Conservation (phyloP, 23 red algal species). For the Agarophyton chilense region DNA sequence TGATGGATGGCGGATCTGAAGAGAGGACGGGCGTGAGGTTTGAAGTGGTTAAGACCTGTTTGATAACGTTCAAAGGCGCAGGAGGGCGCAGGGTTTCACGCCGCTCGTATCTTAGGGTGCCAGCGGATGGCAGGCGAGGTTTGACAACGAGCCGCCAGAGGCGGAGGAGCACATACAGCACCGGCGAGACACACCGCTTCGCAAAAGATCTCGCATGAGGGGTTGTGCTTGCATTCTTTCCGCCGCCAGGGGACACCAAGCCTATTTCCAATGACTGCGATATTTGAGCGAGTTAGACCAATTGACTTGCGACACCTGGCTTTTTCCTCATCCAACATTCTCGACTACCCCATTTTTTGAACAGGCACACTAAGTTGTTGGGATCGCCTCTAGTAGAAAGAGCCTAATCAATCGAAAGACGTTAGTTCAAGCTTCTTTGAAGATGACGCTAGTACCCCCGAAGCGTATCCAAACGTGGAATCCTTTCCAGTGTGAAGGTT, state of each 20-base stretch:
- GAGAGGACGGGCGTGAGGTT: no score
- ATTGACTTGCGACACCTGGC: neutral
- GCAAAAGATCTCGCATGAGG: slow-evolving; percentile 16
- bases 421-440: no score
- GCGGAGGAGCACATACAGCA: neutral
- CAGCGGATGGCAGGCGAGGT: no score
- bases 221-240: slow-evolving; percentile 14
- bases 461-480: no score
- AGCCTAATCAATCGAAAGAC: no score
- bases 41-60: neutral
- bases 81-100: neutral
- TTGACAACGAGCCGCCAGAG: neutral
- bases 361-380: no score
- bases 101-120: no score
- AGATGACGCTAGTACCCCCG: no score
- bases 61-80: neutral
- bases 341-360: no score
- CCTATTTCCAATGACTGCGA: neutral
- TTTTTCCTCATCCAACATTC: neutral
- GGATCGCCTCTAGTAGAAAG: no score
- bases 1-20: neutral
- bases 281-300: neutral
- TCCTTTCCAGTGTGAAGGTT: no score
- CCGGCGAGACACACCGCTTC: neutral
- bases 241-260: neutral